Evolutionary conservation across 352 stramenopile genomes (phyloP).

Genomic region (Pythium brachiatum): DNA sequence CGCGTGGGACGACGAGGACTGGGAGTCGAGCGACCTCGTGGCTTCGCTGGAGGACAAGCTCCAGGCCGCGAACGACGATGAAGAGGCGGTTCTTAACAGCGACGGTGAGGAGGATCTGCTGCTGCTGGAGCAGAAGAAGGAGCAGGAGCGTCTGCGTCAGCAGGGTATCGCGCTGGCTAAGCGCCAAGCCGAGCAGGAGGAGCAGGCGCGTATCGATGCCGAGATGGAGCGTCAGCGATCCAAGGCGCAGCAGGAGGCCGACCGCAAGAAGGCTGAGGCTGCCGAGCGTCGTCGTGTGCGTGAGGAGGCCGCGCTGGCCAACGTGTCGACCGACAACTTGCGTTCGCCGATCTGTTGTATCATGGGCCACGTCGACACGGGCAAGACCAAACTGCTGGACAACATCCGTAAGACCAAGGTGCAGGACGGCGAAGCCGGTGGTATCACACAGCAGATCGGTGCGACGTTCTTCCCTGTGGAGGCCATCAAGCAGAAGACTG

Average conservation of each 20-base stretch:
- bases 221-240: conserved; percentile 69
- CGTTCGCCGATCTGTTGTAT: conserved; percentile 99
- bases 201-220: conserved; percentile 60
- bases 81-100: conserved; percentile 39
- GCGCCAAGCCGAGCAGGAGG: conserved; percentile 86
- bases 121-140: conserved; percentile 92
- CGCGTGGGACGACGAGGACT: conserved; percentile 84
- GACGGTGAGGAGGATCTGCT: conserved; percentile 94
- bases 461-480: conserved; percentile 95
- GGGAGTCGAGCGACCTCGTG: conserved; percentile 73
- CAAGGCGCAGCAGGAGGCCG: conserved; percentile 82
- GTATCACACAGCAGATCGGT: conserved; percentile 99
- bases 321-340: conserved; percentile 92
- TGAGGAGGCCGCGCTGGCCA: conserved; percentile 77
- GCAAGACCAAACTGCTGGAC: conserved; percentile 99
- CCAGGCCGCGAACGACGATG: conserved; percentile 41
- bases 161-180: conserved; percentile 95
- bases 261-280: conserved; percentile 81
- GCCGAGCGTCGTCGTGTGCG: conserved; percentile 64
- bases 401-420: conserved; percentile 99
- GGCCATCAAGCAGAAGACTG: conserved; percentile 90
- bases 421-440: conserved; percentile 90
- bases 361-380: conserved; percentile 98
- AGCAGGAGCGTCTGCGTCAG: conserved; percentile 89
- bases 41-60: conserved; percentile 81